Conservation (phyloP, 257 asterid species). For the Nyctanthes arbortristis region DNA sequence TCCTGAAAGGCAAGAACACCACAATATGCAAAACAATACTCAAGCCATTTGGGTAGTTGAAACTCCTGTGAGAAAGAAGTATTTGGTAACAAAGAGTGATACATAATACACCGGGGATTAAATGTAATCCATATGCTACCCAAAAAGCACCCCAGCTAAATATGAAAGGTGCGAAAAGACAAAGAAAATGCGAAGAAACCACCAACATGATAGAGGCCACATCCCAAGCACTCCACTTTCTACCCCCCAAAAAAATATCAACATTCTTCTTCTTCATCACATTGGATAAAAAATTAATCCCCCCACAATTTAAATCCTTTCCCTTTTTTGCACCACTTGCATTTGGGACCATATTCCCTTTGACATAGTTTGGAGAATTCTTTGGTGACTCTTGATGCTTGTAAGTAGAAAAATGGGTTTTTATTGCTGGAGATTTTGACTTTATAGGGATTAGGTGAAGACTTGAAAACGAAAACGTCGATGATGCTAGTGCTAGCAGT, state of each 20-base stretch:
- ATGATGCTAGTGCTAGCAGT: constrained; percentile 38
- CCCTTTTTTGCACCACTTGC: constrained; percentile 41
- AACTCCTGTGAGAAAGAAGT: constrained; percentile 41
- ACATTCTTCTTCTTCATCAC: constrained; percentile 55
- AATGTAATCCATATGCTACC: constrained; percentile 53
- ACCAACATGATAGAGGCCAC: constrained; percentile 49
- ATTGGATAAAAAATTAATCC: constrained; percentile 60
- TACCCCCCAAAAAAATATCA: constrained; percentile 42
- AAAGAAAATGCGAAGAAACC: constrained; percentile 54
- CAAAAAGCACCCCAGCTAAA: constrained; percentile 64
- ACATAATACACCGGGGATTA: constrained; percentile 42
- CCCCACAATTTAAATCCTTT: constrained; percentile 41
- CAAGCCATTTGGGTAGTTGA: constrained; percentile 52
- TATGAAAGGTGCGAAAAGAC: constrained; percentile 63
- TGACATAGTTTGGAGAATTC: constrained; percentile 15
- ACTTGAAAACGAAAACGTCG: constrained; percentile 34
- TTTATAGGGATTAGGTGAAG: too few species aligned
- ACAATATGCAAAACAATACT: constrained; percentile 44
- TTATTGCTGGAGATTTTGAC: constrained; percentile 1
- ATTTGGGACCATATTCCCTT: constrained; percentile 33
- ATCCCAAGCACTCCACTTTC: constrained; percentile 63
- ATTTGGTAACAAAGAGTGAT: constrained; percentile 48
- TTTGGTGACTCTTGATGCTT: constrained; percentile 11
- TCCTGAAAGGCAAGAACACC: constrained; percentile 51
- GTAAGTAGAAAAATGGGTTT: constrained; percentile 18